These are phyloP conservation scores for Sphagnum contortum DNA, from an alignment of 225 moss, liverwort and hornwort species.

Conservation along the genomic window DNA sequence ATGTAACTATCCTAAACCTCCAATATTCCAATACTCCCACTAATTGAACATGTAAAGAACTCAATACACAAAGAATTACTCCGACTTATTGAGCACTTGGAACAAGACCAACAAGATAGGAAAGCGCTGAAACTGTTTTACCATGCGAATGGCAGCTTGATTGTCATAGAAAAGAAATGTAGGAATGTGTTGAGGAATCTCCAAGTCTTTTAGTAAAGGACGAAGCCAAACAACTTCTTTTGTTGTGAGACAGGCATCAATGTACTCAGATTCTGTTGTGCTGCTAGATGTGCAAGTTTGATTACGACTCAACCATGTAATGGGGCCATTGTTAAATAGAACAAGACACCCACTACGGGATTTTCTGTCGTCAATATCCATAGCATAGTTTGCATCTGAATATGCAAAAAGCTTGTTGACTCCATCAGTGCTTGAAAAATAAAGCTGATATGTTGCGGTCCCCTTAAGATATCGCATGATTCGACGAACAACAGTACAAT, in stretches of 20 bases:
- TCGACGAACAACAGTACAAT: background rate
- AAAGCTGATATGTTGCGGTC: background rate
- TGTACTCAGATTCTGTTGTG: background rate
- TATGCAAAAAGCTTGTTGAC: background rate
- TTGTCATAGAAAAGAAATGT: background rate
- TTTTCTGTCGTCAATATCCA: background rate
- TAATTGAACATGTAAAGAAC: no score
- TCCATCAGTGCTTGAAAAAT: background rate
- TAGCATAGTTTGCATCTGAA: background rate
- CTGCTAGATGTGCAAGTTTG: background rate
- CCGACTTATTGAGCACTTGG: no score
- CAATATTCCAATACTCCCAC: no score
- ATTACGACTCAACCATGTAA: background rate
- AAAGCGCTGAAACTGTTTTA: no score
- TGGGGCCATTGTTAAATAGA: background rate
- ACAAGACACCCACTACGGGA: background rate
- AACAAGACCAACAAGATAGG: no score
- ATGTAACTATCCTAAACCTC: no score
- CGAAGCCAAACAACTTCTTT: background rate
- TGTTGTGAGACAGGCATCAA: background rate
- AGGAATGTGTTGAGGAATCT: background rate
- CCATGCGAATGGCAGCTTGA: background rate
- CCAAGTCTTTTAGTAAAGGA: background rate
- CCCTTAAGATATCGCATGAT: background rate
- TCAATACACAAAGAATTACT: no score